Evolutionary conservation across 345 rosid genomes (phyloP), one percentile per base, ranked within the genome.

Genomic region (Linum trigynum): DNA sequence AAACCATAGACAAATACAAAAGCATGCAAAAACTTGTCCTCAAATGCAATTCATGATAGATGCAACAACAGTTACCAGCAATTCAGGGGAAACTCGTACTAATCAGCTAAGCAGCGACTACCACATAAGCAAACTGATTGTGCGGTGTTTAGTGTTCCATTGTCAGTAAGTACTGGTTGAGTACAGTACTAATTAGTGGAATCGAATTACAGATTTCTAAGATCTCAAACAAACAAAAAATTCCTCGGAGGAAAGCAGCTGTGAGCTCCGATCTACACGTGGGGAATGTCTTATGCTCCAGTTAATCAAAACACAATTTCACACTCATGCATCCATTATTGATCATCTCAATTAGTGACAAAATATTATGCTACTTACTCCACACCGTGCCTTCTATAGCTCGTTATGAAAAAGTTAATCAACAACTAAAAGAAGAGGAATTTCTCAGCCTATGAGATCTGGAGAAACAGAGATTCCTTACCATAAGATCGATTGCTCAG

Each of bases 401-500:
- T 8, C 12, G 53, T 2, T 48, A 1, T 6, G n/a, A n/a, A n/a
- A 57, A 37, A 4, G 38, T 17, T 57, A 7, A 57, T 17, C 36
- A 6, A 17, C 17, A 4, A 8, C 53, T 48, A 48, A n/a, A n/a
- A n/a, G 14, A 7, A 15, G 8, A 48, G 9, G 12, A 4, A 37
- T 4, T 16, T 17, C 11, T 17, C 35, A 2, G 38, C n/a, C 10
- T 17, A 57, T 5, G 9, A 57, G 38, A 17, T 9, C 38, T 23
- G 38, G n/a, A n/a, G n/a, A 10, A 38, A 42, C 15, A 11, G 11
- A 43, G 39, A 63, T 53, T 56, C 35, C 82, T 66, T 86, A 90
- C 99, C 97, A 94, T 94, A 75, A 90, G 96, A 81, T 94, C 99
- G 42, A 94, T 43, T 94, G 99, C 75, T 94, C 99, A 10, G 99